These are phyloP conservation scores for Coemansia sp. DNA, from an alignment of 192 early-diverging fungal genomes.

Conservation along the genomic window DNA sequence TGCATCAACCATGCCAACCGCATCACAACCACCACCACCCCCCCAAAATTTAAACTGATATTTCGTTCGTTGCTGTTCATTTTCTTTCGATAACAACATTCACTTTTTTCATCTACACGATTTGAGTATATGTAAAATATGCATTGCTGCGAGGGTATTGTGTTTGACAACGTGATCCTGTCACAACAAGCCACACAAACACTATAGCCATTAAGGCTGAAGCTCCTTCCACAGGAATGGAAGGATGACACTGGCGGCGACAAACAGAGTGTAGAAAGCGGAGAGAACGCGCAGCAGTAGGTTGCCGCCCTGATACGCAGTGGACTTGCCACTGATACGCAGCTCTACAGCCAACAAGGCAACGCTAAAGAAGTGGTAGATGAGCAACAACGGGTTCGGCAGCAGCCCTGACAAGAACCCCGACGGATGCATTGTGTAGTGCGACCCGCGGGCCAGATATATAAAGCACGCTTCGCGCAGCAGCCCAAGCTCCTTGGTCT, in stretches of 20 bases:
- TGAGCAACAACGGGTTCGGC: conserved; percentile 68
- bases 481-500: conserved; percentile 59
- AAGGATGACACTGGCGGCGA: conserved; percentile 53
- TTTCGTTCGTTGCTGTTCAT: not conserved
- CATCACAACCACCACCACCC: no score
- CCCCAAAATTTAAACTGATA: no score
- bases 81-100: not conserved
- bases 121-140: not conserved
- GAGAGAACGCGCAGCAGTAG: conserved; percentile 18
- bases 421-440: conserved; percentile 76
- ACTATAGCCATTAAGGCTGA: conserved; percentile 12
- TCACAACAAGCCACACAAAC: no score
- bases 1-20: no score
- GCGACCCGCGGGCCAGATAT: conserved; percentile 83
- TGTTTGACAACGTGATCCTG: not conserved
- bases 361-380: conserved; percentile 92
- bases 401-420: conserved; percentile 83
- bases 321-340: conserved; percentile 17
- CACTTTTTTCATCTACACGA: not conserved
- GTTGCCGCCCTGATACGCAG: conserved; percentile 21
- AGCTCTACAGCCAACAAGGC: conserved; percentile 56
- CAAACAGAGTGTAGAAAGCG: conserved; percentile 54
- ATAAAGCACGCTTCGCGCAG: conserved; percentile 85
- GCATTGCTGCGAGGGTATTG: not conserved
- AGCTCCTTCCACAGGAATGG: conserved; percentile 48